Conservation (phyloP, 306 rosid genomes). For the Boehmeria nivea region DNA sequence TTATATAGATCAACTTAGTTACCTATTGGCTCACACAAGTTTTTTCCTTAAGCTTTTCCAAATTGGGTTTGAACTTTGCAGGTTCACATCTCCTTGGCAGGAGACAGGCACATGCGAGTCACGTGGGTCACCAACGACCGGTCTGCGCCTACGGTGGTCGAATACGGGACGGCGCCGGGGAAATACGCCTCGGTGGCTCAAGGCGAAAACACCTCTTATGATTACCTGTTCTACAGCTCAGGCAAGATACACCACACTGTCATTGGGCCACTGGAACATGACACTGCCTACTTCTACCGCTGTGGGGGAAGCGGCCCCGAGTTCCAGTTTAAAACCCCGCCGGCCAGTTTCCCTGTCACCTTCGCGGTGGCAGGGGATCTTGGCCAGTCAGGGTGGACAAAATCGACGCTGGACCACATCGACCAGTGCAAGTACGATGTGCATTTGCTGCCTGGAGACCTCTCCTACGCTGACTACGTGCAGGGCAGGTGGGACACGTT, state of each 20-base stretch:
- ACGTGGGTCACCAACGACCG: constrained; percentile 65
- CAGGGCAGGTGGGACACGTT: constrained; percentile 83
- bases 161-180: constrained; percentile 69
- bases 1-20: no score
- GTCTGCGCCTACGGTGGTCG: constrained; percentile 62
- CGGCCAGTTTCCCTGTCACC: constrained; percentile 71
- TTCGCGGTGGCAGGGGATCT: constrained; percentile 91
- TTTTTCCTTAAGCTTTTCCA: no score
- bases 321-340: constrained; percentile 77
- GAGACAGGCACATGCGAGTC: constrained; percentile 69
- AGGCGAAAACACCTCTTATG: constrained; percentile 78
- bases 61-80: constrained; percentile 22
- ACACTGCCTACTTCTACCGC: constrained; percentile 60
- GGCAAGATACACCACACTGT: constrained; percentile 88
- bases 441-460: constrained; percentile 88
- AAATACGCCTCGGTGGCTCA: constrained; percentile 42
- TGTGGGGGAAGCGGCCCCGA: constrained; percentile 81
- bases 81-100: constrained; percentile 94
- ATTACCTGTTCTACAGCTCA: constrained; percentile 60
- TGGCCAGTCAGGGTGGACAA: constrained; percentile 93
- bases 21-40: no score
- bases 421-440: constrained; percentile 69
- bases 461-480: constrained; percentile 80
- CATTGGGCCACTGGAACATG: constrained; percentile 73
- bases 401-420: constrained; percentile 76